These are phyloP conservation scores for Mortierella sp. DNA, from an alignment of 371 early-diverging fungal species.

Conservation along the genomic window DNA sequence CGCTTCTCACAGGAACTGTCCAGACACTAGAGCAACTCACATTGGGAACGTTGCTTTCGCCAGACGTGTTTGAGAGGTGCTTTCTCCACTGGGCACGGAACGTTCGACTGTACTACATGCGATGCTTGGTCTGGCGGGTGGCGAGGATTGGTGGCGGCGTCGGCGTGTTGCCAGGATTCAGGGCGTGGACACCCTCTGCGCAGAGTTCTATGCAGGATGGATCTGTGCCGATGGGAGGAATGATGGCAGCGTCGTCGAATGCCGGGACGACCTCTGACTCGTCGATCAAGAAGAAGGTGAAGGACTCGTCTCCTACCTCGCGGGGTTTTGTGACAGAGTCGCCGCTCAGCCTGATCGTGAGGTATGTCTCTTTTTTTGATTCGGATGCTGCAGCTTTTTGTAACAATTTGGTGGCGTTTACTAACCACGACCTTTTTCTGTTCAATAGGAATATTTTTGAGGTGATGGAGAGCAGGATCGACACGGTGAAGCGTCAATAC, in stretches of 20 bases:
- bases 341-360: constrained; percentile 36
- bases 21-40: constrained; percentile 60
- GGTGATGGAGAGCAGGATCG: constrained; percentile 54
- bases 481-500: constrained; percentile 54
- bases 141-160: constrained; percentile 58
- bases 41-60: constrained; percentile 59
- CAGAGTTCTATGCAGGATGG: constrained; percentile 11
- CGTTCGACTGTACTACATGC: constrained; percentile 66
- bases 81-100: constrained; percentile 70
- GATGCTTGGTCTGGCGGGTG: constrained; percentile 68
- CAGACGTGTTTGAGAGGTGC: constrained; percentile 64
- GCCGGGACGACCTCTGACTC: neutral
- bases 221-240: constrained; percentile 11
- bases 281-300: constrained; percentile 25
- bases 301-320: constrained; percentile 22
- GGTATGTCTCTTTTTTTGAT: constrained; percentile 11
- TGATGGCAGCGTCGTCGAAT: constrained; percentile 33
- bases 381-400: neutral
- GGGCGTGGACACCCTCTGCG: constrained; percentile 25
- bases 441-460: constrained; percentile 46
- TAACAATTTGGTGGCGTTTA: neutral
- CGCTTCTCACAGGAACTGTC: constrained; percentile 61
- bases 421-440: no score
- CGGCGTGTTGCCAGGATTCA: constrained; percentile 53
- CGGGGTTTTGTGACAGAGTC: constrained; percentile 26